Base-by-base conservation (phyloP, 129 eudicot species). In the Pseudognaphalium luteoalbum region DNA sequence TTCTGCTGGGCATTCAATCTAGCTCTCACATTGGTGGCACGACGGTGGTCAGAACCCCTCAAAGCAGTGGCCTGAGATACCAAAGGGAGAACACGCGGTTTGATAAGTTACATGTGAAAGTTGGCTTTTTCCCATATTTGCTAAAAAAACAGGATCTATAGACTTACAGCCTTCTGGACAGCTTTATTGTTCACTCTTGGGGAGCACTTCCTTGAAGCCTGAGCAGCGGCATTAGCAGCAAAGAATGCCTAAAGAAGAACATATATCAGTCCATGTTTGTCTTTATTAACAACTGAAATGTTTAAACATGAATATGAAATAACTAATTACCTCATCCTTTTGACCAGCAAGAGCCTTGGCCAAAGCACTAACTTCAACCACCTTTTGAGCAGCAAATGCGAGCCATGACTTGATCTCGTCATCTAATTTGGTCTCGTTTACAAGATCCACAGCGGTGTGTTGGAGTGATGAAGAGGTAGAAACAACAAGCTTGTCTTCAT, bases 311-410 rank as follows among this genome's bases (percentile, higher is more conserved):
- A 73, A 41, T 12, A 33, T 25, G 68, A 58, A 33, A 20, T 3
- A 19, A 73, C 15, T 0, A 21, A 16, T 21, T 75, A 92, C 98
- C 92, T 93, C 98, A 66, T 93, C 96, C 87, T 88, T 90, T 33
- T 86, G 77, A 52, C 98, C 95, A 76, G 79, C 76, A 65, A 93
- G 79, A 60, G 96, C 98, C 88, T 93, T 93, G 72, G 98, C 98
- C 92, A 93, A 79, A 33, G 96, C 96, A 82, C 91, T 80, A 51
- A 93, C 98, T 86, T 93, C 98, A 76, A 90, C 87, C 25, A 93
- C 89, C 82, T 93, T 93, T 64, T 93, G 98, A 41, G 98, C 98
- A 44, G 98, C 96, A 83, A 93, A 93, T 72, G 98, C 98, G 50
- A 93, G 87, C 98, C 98, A 93, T 7, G 98, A 90, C 58, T 88